phyloP scores from a whole-genome alignment of 495 filamentous ascomycete genomes.

The Aspergillus sparsus region DNA sequence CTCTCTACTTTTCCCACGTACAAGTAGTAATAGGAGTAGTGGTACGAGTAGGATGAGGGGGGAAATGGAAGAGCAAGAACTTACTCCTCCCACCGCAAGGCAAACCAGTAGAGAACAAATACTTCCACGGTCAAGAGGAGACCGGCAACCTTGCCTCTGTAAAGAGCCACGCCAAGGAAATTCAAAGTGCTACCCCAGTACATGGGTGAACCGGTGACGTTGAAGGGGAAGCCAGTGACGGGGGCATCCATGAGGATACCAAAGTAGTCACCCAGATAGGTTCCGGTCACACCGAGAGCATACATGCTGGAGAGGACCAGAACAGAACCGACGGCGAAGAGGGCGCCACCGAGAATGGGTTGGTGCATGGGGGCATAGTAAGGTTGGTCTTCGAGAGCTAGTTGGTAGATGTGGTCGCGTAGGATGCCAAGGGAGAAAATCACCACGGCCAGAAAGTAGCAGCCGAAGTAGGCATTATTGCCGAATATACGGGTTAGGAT shows the following conservation, averaged over 20 bases:
- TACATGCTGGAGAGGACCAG: conserved; percentile 88
- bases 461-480: conserved; percentile 72
- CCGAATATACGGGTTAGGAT: conserved; percentile 83
- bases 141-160: conserved; percentile 87
- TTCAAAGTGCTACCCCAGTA: conserved; percentile 92
- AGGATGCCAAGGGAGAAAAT: conserved; percentile 92
- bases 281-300: conserved; percentile 92
- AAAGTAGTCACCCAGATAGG: conserved; percentile 97
- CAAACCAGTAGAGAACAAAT: conserved; percentile 75
- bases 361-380: conserved; percentile 59
- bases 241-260: conserved; percentile 95
- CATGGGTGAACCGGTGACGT: conserved; percentile 89
- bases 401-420: conserved; percentile 69
- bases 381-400: conserved; percentile 43
- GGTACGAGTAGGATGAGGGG: neutral
- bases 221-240: conserved; percentile 95
- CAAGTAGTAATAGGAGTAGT: neutral
- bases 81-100: conserved; percentile 86
- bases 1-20: neutral
- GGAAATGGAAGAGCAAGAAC: conserved; percentile 27
- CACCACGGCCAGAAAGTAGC: conserved; percentile 82
- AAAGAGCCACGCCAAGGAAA: conserved; percentile 87
- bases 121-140: conserved; percentile 75
- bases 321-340: conserved; percentile 75
- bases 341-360: conserved; percentile 67